Evolutionary conservation across 2,329 filamentous ascomycete species (phyloP).

Genomic region (Trichophyton equinum): DNA sequence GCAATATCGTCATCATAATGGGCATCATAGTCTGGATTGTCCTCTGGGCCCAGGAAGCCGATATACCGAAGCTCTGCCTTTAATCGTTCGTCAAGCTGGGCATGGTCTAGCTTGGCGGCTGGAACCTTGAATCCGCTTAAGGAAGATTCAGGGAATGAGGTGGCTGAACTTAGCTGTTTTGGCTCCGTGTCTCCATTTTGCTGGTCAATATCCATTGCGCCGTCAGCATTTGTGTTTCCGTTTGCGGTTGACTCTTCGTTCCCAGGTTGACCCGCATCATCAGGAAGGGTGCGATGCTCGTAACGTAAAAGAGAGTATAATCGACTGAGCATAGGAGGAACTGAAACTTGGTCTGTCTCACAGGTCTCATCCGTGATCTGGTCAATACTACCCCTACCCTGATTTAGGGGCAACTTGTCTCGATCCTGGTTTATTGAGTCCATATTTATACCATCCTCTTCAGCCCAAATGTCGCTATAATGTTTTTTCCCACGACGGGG

Average conservation of each 20-base stretch:
- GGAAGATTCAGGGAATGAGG: constrained; percentile 65
- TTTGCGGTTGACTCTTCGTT: constrained; percentile 34
- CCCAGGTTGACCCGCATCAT: constrained; percentile 45
- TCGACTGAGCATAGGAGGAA: constrained; percentile 72
- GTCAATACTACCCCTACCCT: constrained; percentile 73
- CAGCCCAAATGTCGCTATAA: constrained; percentile 85
- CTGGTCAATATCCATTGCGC: constrained; percentile 35
- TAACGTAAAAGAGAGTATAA: constrained; percentile 70
- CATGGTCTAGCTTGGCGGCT: constrained; percentile 68
- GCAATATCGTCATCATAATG: constrained; percentile 92
- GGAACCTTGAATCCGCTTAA: constrained; percentile 69
- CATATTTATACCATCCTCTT: constrained; percentile 76
- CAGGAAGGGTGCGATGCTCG: constrained; percentile 43
- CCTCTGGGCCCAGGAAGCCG: constrained; percentile 64
- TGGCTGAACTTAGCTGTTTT: constrained; percentile 51
- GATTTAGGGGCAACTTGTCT: constrained; percentile 63
- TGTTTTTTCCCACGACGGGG: constrained; percentile 72
- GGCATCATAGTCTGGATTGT: constrained; percentile 66
- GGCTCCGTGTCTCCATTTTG: constrained; percentile 35
- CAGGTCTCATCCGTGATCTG: constrained; percentile 74
- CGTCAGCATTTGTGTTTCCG: constrained; percentile 33
- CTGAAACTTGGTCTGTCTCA: constrained; percentile 79
- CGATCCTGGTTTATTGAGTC: constrained; percentile 51
- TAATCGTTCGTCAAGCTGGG: constrained; percentile 76
- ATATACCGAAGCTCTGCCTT: constrained; percentile 85